Evolutionary conservation across 148 eudicot species (phyloP), one percentile per base, ranked within the genome.

Genomic region (Beta vulgaris): DNA sequence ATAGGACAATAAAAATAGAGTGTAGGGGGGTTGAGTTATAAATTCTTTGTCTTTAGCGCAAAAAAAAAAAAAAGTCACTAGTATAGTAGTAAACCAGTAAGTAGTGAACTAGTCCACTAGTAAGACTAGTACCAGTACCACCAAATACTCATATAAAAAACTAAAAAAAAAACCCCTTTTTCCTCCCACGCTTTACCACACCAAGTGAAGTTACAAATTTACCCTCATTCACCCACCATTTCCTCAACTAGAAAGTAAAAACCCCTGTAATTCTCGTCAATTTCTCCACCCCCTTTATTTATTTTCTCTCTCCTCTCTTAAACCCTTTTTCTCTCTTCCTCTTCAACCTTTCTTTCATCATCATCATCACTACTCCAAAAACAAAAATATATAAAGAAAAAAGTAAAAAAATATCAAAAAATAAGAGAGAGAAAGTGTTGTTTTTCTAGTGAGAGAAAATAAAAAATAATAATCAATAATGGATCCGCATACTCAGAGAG

Each of bases 401-500:
- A 62, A 55, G 32, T 19, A 70, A 10, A 43, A 34, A 43, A 49
- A 53, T 21, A 26, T 16, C 28, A 44, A 65, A 72, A 72, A 23
- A 32, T 31, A 25, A 66, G 78, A 54, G 40, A 75, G 64, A 75
- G 63, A 75, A 37, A 53, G 25, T 16, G 2, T 43, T 36, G 31
- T 12, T 23, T 68, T 4, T 14, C 3, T 35, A 37, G 77, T 59
- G 61, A 76, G 75, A 81, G 79, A 72, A 48, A 9, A 57, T 2
- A 21, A 54, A 54, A 58, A 58, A n/a, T 8, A 73, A 15, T 37
- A 49, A 34, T 39, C 51, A 71, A 79, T 60, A 65, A 89, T 89
- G 93, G 89, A 87, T 53, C 88, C 89, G 57, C 43, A 76, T 70
- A 85, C 83, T 40, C 77, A 85, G 42, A 72, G 84, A 49, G 87